Base-by-base conservation (phyloP, 1,284 basidiomycete genomes). In the Malassezia pachydermatis region DNA sequence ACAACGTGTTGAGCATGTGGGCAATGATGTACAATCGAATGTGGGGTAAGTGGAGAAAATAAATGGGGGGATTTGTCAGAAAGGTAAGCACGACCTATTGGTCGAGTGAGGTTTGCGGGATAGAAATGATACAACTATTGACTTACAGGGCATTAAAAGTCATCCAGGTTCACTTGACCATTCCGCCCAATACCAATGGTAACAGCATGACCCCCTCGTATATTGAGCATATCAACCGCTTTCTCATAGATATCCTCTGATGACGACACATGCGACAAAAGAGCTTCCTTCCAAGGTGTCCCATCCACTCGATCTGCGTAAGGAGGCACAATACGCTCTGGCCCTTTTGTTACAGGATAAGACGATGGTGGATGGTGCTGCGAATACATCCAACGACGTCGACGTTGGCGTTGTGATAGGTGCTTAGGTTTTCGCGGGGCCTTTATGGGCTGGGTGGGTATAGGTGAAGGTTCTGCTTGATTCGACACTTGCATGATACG, bases 331-430 rank as follows among this genome's bases (percentile, higher is more conserved):
- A 27, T 17, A 20, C 11, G 24, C 2, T 8, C 7, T 2, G 17
- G 47, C 5, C 11, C 14, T 2, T 5, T 2, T 6, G 11, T n/a
- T n/a, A n/a, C n/a, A n/a, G n/a, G n/a, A n/a, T n/a, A 2, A 36
- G 39, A 28, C 1, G 10, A 6, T 4, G 27, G n/a, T 3, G 27
- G 38, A 6, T 17, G 24, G n/a, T 28, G 30, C 23, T 37, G 22
- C 3, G 32, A 28, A 38, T 38, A 35, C 20, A 28, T 22, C 32
- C 35, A 45, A 6, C 49, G 49, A 14, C 49, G 34, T 5, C 49
- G 29, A 20, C 49, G 49, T 29, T 51, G 49, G 9, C 34, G 29
- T 33, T 51, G 49, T 4, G 49, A 51, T n/a, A 51, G 23, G 29
- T 51, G 32, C 11, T 28, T 22, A 20, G 14, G 33, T 5, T 20